Evolutionary conservation across 31 red algal genomes (phyloP).

Genomic region (Odonthalia washingtoniensis): DNA sequence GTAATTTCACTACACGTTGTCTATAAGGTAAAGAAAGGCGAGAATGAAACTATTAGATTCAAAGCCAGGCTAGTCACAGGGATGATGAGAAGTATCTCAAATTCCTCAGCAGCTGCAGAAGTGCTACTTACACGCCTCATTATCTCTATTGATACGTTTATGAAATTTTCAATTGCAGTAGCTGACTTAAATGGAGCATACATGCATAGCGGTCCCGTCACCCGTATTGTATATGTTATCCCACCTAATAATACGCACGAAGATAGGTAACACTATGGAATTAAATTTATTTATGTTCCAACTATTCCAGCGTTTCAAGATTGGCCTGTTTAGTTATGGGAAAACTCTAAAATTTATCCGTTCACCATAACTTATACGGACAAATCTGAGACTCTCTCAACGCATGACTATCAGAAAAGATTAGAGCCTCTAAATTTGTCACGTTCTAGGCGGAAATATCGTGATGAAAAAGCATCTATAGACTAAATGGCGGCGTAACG

Average conservation of each 20-base stretch:
- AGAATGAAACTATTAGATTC: neutral
- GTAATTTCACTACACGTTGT: conserved; percentile 4
- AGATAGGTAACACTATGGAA: no score
- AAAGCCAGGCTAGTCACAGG: conserved; percentile 3
- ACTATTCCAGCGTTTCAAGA: no score
- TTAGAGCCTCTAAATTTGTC: no score
- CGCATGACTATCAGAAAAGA: no score
- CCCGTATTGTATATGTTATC: conserved; percentile 5
- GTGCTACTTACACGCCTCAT: conserved; percentile 1
- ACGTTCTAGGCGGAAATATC: no score
- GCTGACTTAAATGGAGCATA: conserved; percentile 23
- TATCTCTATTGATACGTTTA: neutral
- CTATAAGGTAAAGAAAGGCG: conserved; percentile 42
- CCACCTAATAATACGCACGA: neutral
- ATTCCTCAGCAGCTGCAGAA: conserved; percentile 13
- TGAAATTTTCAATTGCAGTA: neutral
- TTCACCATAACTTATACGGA: no score
- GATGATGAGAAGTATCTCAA: neutral
- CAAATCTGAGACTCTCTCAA: no score
- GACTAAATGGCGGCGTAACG: conserved; percentile 7
- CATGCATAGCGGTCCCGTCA: conserved; percentile 27
- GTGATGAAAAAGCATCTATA: no score
- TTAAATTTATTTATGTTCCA: neutral
- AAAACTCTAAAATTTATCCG: no score
- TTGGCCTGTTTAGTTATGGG: no score